phyloP scores from a whole-genome alignment of 805 yeast genomes.

The Monosporozyma siamensis region DNA sequence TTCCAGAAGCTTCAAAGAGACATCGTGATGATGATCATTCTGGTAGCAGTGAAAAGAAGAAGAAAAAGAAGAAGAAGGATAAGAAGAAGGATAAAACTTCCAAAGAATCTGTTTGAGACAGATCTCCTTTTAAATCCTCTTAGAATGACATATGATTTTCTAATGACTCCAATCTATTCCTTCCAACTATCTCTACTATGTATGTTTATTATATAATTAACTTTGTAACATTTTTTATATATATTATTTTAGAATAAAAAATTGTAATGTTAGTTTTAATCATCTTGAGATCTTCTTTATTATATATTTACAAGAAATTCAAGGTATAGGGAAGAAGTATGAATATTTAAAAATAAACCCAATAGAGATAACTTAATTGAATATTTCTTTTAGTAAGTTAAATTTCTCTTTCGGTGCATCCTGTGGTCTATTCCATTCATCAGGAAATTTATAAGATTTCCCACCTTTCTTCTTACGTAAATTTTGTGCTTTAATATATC shows the following conservation, averaged over 20 bases:
- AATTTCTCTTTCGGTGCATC: slow-evolving; percentile 48
- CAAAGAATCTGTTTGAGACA: neutral
- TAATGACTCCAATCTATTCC: neutral
- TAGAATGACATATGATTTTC: no score
- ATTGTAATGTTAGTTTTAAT: neutral
- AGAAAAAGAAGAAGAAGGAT: slow-evolving; percentile 48
- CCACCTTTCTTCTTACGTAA: slow-evolving; percentile 32
- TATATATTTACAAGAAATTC: slow-evolving; percentile 4
- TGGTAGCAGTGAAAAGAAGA: slow-evolving; percentile 38
- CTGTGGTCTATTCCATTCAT: slow-evolving; percentile 67
- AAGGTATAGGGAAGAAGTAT: no score
- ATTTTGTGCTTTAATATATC: slow-evolving; percentile 48
- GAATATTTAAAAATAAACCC: no score
- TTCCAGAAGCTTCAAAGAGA: slow-evolving; percentile 29
- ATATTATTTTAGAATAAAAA: neutral
- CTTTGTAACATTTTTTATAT: slow-evolving; percentile 6
- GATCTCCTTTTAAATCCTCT: neutral
- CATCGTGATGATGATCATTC: slow-evolving; percentile 28
- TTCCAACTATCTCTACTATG: neutral
- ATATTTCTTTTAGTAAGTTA: slow-evolving; percentile 13
- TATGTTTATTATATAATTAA: neutral
- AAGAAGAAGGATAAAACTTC: slow-evolving; percentile 37
- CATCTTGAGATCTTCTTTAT: neutral
- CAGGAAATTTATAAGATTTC: slow-evolving; percentile 51
- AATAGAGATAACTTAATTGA: slow-evolving; percentile 1